Evolutionary conservation across 768 basidiomycete species (phyloP).

Genomic region (Tulasnella sp.): DNA sequence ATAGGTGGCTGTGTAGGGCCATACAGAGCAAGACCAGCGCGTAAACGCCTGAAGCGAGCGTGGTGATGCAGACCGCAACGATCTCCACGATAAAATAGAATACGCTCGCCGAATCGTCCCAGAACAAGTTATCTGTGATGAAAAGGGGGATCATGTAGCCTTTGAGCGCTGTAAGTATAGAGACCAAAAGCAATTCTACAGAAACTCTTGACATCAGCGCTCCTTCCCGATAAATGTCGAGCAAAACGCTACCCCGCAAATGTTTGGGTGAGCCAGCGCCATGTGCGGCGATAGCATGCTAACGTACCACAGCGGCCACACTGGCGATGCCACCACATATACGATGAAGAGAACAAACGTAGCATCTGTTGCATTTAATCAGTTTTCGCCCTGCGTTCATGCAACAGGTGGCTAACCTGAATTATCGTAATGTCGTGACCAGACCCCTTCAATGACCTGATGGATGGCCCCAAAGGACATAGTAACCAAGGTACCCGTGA

Average conservation of each 20-base stretch:
- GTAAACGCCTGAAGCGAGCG: not conserved
- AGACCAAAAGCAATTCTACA: not conserved
- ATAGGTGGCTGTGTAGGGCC: not conserved
- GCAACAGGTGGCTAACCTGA: too few species aligned
- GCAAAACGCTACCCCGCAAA: not conserved
- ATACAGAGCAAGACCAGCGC: not conserved
- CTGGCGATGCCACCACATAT: not conserved
- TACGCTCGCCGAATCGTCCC: not conserved
- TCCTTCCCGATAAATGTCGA: constrained; percentile 9
- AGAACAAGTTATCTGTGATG: not conserved
- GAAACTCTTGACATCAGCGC: not conserved
- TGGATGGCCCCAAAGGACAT: constrained; percentile 1
- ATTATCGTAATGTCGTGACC: not conserved
- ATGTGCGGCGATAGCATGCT: not conserved
- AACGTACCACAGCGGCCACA: constrained; percentile 1
- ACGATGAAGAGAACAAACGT: not conserved
- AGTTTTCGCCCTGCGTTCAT: too few species aligned
- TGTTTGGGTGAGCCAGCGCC: not conserved
- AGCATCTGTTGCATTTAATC: too few species aligned
- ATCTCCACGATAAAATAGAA: constrained; percentile 8
- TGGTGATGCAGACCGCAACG: not conserved
- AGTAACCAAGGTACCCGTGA: not conserved
- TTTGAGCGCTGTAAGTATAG: not conserved
- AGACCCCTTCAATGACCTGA: not conserved
- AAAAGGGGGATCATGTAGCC: not conserved